These are phyloP conservation scores for Sphagnum magellanicum DNA, from an alignment of 228 moss, liverwort and hornwort species.

Conservation along the genomic window DNA sequence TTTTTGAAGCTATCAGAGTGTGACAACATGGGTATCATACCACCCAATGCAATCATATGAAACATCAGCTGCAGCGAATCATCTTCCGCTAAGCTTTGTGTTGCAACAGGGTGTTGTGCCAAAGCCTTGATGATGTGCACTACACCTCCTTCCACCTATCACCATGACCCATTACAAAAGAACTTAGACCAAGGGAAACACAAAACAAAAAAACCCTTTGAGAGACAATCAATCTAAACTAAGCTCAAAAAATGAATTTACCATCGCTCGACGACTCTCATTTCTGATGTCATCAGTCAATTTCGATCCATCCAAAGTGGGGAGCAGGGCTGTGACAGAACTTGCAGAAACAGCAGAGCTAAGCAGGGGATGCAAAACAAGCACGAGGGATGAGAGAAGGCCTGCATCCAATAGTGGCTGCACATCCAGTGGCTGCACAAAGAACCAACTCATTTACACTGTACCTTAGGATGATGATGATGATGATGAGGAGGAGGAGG, in stretches of 20 bases:
- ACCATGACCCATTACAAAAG: not conserved
- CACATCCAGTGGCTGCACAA: constrained; percentile 75
- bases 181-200: too few species aligned
- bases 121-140: constrained; percentile 96
- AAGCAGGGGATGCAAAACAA: constrained; percentile 75
- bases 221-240: too few species aligned
- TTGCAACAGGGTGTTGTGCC: constrained; percentile 85
- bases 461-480: too few species aligned
- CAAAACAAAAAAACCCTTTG: not conserved
- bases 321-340: constrained; percentile 13
- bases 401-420: constrained; percentile 87
- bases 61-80: constrained; percentile 82
- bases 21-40: constrained; percentile 28
- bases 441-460: too few species aligned
- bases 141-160: constrained; percentile 86
- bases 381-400: constrained; percentile 86
- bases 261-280: constrained; percentile 35
- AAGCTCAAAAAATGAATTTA: constrained; percentile 8
- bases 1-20: constrained; percentile 15
- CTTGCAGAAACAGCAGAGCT: constrained; percentile 47
- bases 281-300: constrained; percentile 25
- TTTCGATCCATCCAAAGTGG: constrained; percentile 1
- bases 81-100: constrained; percentile 77
- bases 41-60: constrained; percentile 89
- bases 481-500: too few species aligned